Evolutionary conservation across 2,329 filamentous ascomycete species (phyloP), one percentile per base, ranked within the genome.

Genomic region (Ascochyta lentis): DNA sequence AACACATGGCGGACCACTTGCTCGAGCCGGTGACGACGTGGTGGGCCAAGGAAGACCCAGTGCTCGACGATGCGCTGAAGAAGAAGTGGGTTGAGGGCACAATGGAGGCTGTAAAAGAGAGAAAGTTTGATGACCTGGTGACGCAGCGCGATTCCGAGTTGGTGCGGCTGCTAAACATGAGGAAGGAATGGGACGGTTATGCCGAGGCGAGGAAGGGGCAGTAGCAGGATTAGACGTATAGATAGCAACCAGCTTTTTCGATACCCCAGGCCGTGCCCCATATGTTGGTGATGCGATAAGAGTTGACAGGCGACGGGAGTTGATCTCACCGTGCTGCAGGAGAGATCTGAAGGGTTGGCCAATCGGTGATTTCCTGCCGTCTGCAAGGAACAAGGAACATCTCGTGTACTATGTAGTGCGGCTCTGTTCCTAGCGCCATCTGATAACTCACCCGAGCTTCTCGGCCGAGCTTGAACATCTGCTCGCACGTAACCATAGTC

Each of bases 161-260:
- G 33, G 54, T 63, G 44, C 45, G 34, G 35, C 37, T 65, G 44
- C 27, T 65, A 40, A 56, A 58, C 7, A 12, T 58, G 26, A 51
- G 60, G 50, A 52, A 37, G 45, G 55, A 57, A 46, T 61, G 58
- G 60, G 58, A 63, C 15, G 40, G 27, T 2, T 59, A 54, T 48
- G 58, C 56, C 8, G 49, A 48, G 22, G 44, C 35, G 13, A 52
- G 40, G 29, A 42, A 76, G 57, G 77, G 69, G 47, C 76, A 79
- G 58, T 74, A 76, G 2, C 76, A 79, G 51, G 77, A n/a, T 76
- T 6, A 57, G 70, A n/a, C 50, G 22, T 6, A 3, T 29, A 34
- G 16, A 34, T 34, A 15, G 12, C 6, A 12, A 23, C 15, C 15
- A 44, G 7, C 22, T 15, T 40, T 6, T 10, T 40, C 10, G 12